Evolutionary conservation across 1,139 yeast species (phyloP).

Genomic region (Blastobotrys apis): DNA sequence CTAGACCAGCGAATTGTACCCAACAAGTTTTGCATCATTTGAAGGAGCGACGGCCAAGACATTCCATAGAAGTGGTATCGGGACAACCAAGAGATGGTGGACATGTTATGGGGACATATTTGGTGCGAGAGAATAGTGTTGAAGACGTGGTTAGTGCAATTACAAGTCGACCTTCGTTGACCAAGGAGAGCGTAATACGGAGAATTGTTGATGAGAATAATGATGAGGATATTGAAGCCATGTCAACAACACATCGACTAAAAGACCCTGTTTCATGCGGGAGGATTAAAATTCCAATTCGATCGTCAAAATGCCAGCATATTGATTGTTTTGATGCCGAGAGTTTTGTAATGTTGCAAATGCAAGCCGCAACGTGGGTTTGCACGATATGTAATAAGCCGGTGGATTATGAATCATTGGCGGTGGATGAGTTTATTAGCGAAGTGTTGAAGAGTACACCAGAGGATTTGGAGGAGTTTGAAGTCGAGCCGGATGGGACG

Average conservation of each 20-base stretch:
- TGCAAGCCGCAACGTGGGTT: conserved; percentile 43
- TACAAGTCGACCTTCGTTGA: conserved; percentile 28
- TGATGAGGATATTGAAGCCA: conserved; percentile 39
- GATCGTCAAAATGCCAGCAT: conserved; percentile 39
- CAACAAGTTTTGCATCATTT: conserved; percentile 14
- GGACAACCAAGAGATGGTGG: conserved; percentile 22
- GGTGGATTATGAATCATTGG: conserved; percentile 32
- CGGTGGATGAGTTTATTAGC: conserved; percentile 38
- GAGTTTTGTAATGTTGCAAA: conserved; percentile 38
- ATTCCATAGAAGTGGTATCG: conserved; percentile 27
- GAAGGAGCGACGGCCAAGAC: conserved; percentile 13
- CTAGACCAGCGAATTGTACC: conserved; percentile 39
- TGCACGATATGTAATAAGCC: conserved; percentile 41
- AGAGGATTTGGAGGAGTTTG: conserved; percentile 32
- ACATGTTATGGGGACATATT: conserved; percentile 30
- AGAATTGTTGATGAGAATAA: conserved; percentile 26
- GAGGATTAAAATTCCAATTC: conserved; percentile 37
- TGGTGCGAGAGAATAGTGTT: conserved; percentile 26
- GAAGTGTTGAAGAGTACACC: conserved; percentile 33
- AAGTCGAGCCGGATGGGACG: conserved; percentile 36
- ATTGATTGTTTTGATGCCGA: conserved; percentile 42
- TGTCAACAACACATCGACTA: conserved; percentile 35
- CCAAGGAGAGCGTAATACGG: conserved; percentile 28
- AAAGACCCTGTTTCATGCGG: conserved; percentile 38
- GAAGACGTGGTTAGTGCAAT: conserved; percentile 30